Conservation (phyloP, 345 rosid species). For the Dimocarpus longan region DNA sequence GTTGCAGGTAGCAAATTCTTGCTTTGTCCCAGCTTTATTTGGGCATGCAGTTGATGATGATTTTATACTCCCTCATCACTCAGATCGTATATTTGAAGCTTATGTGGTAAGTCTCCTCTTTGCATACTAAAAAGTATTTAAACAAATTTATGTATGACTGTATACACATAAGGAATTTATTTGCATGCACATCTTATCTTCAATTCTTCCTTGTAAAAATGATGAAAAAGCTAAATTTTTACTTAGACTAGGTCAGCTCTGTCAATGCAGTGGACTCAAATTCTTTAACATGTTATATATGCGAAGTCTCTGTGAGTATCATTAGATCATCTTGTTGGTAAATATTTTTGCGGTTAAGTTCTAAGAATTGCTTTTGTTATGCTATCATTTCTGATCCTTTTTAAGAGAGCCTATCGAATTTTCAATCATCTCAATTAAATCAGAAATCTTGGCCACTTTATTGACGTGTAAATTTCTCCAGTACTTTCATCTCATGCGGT, state of each 20-base stretch:
- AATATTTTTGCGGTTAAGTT: not conserved
- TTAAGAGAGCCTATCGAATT: not conserved
- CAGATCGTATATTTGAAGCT: slow-evolving; percentile 79
- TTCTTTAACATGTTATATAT: not conserved
- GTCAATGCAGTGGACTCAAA: not conserved
- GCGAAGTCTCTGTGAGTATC: not conserved
- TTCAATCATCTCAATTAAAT: not conserved
- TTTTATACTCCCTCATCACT: slow-evolving; percentile 89
- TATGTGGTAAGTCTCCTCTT: slow-evolving; percentile 55
- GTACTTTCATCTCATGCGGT: not conserved
- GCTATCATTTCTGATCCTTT: not conserved
- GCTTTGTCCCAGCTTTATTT: slow-evolving; percentile 90
- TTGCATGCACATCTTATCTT: slow-evolving; percentile 17
- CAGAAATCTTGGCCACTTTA: not conserved
- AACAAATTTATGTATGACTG: slow-evolving; percentile 4
- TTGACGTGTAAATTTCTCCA: not conserved
- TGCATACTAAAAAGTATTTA: slow-evolving; percentile 9
- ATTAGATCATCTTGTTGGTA: not conserved
- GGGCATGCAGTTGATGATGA: slow-evolving; percentile 94
- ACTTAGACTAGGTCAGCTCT: not conserved
- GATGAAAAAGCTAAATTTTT: not conserved
- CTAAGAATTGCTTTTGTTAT: not conserved
- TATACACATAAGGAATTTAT: slow-evolving; percentile 3
- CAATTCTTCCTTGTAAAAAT: not conserved
- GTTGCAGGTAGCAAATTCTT: slow-evolving; percentile 71